Base-by-base conservation (phyloP, 2,329 filamentous ascomycete species). In the Corynespora cassiicola region DNA sequence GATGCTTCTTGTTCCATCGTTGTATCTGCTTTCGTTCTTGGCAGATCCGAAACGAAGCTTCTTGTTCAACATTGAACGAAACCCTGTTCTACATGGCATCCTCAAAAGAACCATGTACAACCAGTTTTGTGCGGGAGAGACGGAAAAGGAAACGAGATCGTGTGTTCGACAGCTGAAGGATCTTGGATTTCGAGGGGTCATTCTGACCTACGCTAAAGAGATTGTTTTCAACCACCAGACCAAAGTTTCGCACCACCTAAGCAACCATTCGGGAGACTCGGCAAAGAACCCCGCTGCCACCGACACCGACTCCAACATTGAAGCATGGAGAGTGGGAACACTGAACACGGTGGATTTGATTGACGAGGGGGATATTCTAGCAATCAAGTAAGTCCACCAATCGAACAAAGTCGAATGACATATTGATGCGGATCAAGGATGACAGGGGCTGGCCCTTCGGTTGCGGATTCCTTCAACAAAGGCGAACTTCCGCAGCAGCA, bases 61-160 rank as follows among this genome's bases (percentile, higher is more conserved):
- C 22, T 35, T 76, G 4, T 75, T 65, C 38, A 60, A 87, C 61
- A 83, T 90, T 4, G 88, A 95, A 58, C 76, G 73, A 32, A 95
- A 95, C 60, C 81, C 82, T 0, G 28, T 92, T 1, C 75, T 95
- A n/a, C 82, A 84, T 27, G 80, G 75, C 36, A 62, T 90, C 26
- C 73, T 96, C 36, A 89, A 90, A 62, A 80, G 85, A 61, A 94
- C 88, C 0, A 88, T 96, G 54, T 96, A 96, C 68, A 83, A 84
- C 25, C 91, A 96, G 58, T 96, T 95, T 65, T 96, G 91, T 66
- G 89, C 89, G 0, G 91, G 91, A 25, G 87, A 90, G 65, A 87
- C 81, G 28, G 75, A 79, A 1, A 52, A 64, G 3, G 87, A 95
- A 66, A 86, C 95, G 4, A 74, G 74, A 32, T 70, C 66, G 24